These are phyloP conservation scores for Aspergillus bombycis DNA, from an alignment of 2,329 filamentous ascomycete genomes.

Conservation along the genomic window DNA sequence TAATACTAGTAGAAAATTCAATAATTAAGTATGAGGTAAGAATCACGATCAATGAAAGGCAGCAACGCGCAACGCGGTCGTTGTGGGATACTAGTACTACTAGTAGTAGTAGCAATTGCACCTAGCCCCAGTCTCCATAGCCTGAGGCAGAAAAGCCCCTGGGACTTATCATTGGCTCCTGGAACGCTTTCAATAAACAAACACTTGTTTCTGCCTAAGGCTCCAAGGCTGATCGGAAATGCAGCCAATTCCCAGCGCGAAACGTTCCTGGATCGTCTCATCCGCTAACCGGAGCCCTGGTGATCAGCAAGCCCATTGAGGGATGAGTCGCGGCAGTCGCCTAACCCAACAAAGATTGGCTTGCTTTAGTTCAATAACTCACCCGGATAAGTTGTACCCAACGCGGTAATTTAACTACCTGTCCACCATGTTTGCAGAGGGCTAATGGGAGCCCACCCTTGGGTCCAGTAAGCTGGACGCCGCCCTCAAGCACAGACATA, in stretches of 20 bases:
- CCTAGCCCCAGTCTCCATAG: not conserved
- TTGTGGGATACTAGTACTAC: constrained; percentile 8
- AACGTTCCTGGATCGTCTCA: constrained; percentile 27
- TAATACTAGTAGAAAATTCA: not conserved
- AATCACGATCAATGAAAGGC: not conserved
- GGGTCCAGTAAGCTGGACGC: constrained; percentile 9
- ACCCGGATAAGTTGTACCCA: not conserved
- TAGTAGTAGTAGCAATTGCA: not conserved
- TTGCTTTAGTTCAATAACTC: constrained; percentile 8
- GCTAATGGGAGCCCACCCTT: constrained; percentile 9
- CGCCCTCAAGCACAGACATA: constrained; percentile 15
- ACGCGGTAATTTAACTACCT: constrained; percentile 4
- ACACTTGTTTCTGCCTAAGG: constrained; percentile 7
- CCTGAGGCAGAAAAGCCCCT: not conserved
- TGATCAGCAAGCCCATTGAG: constrained; percentile 20
- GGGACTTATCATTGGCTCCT: not conserved
- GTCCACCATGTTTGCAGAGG: not conserved
- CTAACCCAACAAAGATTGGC: constrained; percentile 16
- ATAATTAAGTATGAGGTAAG: not conserved
- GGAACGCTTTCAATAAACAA: not conserved
- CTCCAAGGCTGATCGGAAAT: constrained; percentile 1
- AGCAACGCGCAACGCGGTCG: constrained; percentile 15
- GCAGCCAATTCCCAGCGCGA: constrained; percentile 13
- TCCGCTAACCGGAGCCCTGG: constrained; percentile 20
- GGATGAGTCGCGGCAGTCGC: constrained; percentile 10